Conservation (phyloP, 2,329 filamentous ascomycete genomes). For the Aspergillus flavus region DNA sequence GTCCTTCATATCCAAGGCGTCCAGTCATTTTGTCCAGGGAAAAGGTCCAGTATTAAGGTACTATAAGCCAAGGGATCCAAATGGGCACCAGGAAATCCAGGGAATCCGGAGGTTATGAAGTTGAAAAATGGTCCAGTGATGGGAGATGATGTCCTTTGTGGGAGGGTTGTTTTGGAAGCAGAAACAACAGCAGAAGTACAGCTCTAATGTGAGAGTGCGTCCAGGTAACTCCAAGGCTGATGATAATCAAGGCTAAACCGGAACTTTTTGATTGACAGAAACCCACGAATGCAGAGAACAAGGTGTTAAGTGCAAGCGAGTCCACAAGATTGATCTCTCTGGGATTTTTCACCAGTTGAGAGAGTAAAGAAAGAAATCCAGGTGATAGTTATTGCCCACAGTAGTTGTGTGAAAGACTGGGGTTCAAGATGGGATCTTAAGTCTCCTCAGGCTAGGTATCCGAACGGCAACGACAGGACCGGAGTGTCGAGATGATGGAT, state of each 20-base stretch:
- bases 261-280: slow-evolving; percentile 20
- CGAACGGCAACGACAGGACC: slow-evolving; percentile 15
- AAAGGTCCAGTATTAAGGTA: slow-evolving; percentile 28
- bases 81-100: slow-evolving; percentile 28
- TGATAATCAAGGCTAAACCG: slow-evolving; percentile 22
- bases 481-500: slow-evolving; percentile 8
- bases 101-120: slow-evolving; percentile 15
- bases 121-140: slow-evolving; percentile 22
- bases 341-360: slow-evolving; percentile 13
- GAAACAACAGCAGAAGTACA: slow-evolving; percentile 29
- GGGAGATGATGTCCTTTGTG: slow-evolving; percentile 18
- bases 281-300: slow-evolving; percentile 20
- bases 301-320: slow-evolving; percentile 14
- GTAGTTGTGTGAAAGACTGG: slow-evolving; percentile 15
- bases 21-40: slow-evolving; percentile 43
- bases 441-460: slow-evolving; percentile 17
- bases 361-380: slow-evolving; percentile 24
- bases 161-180: slow-evolving; percentile 21
- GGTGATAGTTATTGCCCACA: slow-evolving; percentile 20
- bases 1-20: slow-evolving; percentile 37
- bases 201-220: slow-evolving; percentile 27
- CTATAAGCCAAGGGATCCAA: slow-evolving; percentile 30
- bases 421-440: slow-evolving; percentile 10
- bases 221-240: slow-evolving; percentile 27
- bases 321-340: slow-evolving; percentile 18